Base-by-base conservation (phyloP, 2,329 filamentous ascomycete species). In the Calonectria hongkongensis region DNA sequence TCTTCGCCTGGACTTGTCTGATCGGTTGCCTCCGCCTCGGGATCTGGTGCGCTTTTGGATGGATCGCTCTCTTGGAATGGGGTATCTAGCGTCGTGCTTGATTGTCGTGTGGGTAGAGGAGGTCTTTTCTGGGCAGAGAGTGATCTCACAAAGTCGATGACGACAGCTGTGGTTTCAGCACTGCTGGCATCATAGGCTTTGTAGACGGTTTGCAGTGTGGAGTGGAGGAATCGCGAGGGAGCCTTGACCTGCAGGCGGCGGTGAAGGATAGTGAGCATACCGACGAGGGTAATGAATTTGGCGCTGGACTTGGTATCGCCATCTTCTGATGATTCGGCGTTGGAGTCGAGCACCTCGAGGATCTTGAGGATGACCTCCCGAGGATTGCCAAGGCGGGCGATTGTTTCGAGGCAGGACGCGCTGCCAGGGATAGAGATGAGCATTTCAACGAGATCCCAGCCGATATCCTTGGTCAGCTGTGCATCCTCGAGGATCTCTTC, bases 291-390 rank as follows among this genome's bases (percentile, higher is more conserved):
- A 76, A 94, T 90, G 81, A 95, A 95, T 74, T 92, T 92, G 68
- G 84, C 79, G 63, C 76, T 80, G 28, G 78, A 79, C 25, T 84
- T 83, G 12, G 82, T 82, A 13, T 75, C 79, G 1, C 84, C 84
- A 1, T 83, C 81, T 56, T 85, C 84, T 10, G 85, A 73, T 12
- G 77, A 83, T 30, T 87, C 85, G n/a, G 87, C 85, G 45, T 82
- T 80, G 51, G 84, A 82, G 65, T 93, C 90, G 73, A 97, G 86
- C 16, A 91, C 90, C 82, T 96, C 94, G 30, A 94, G 92, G 36
- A 95, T 91, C 81, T 96, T 96, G 78, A 97, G 87, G 72, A 96
- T 93, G 56, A 95, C 93, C 83, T 97, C 94, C 64, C 94, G 88
- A 1, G 94, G 94, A 81, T 96, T 97, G 64, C 94, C 94, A 47